Evolutionary conservation across 345 rosid species (phyloP).

Genomic region (Boechera divaricarpa): DNA sequence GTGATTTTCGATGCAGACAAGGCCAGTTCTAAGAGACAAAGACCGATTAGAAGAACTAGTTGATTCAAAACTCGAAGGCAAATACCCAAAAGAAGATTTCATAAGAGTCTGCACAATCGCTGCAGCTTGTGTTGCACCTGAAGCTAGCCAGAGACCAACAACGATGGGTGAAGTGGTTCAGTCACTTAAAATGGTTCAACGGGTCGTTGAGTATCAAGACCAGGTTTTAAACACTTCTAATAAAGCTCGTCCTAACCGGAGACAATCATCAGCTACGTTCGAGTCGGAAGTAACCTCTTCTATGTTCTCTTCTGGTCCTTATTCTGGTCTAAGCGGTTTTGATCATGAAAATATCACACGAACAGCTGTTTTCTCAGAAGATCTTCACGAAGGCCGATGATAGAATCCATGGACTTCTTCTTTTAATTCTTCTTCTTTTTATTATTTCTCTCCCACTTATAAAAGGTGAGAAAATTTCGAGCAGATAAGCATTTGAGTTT

Average conservation of each 20-base stretch:
- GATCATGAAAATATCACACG: constrained; percentile 81
- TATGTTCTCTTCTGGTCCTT: constrained; percentile 95
- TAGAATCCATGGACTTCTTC: constrained; percentile 6
- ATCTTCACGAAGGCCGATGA: constrained; percentile 94
- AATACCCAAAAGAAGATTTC: constrained; percentile 92
- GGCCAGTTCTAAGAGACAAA: constrained; percentile 96
- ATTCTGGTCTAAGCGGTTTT: constrained; percentile 80
- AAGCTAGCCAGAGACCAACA: constrained; percentile 93
- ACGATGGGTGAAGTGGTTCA: constrained; percentile 99
- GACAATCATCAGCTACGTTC: constrained; percentile 85
- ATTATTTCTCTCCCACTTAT: neutral
- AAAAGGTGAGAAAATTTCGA: constrained; percentile 11
- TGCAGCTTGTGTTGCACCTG: constrained; percentile 97
- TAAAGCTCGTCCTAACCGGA: constrained; percentile 66
- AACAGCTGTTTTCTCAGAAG: constrained; percentile 87
- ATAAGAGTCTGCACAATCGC: constrained; percentile 93
- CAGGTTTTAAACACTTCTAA: constrained; percentile 45
- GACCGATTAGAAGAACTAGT: constrained; percentile 88
- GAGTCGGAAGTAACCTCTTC: constrained; percentile 97
- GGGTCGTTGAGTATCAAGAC: constrained; percentile 78
- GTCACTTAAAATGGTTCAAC: constrained; percentile 99
- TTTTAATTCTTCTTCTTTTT: neutral
- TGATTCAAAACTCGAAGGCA: constrained; percentile 78
- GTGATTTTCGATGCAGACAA: constrained; percentile 63
- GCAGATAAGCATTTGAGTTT: constrained; percentile 28